Conservation (phyloP, 2,329 filamentous ascomycete genomes). For the Penicillium sp. region DNA sequence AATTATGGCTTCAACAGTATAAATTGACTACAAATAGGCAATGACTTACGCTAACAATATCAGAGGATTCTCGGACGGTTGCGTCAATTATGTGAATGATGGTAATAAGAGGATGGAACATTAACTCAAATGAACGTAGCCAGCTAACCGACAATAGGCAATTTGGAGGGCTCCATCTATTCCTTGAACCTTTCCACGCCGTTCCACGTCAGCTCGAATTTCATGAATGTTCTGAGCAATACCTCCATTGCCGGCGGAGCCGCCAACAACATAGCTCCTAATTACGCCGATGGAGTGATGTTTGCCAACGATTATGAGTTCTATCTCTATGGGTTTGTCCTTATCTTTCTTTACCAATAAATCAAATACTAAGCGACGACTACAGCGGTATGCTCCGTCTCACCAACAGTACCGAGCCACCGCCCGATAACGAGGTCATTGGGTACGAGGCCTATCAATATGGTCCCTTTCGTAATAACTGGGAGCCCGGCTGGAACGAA, state of each 20-base stretch:
- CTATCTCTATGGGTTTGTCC: constrained; percentile 58
- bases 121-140: neutral
- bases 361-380: neutral
- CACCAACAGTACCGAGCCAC: constrained; percentile 39
- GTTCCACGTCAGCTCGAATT: constrained; percentile 15
- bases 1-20: constrained; percentile 16
- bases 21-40: neutral
- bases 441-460: constrained; percentile 51
- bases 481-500: constrained; percentile 41
- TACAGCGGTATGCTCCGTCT: constrained; percentile 47
- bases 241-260: constrained; percentile 33
- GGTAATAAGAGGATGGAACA: neutral
- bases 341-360: neutral
- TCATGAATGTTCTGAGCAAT: constrained; percentile 23
- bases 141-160: constrained; percentile 7
- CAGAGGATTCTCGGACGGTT: constrained; percentile 15
- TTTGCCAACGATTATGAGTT: constrained; percentile 64
- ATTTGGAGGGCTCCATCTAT: constrained; percentile 11
- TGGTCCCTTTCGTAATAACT: constrained; percentile 47
- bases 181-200: constrained; percentile 15
- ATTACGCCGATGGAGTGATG: constrained; percentile 62
- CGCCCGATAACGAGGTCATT: constrained; percentile 46
- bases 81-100: neutral
- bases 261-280: constrained; percentile 41
- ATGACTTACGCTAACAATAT: neutral